These are phyloP conservation scores for Penicillium sp. DNA, from an alignment of 2,329 filamentous ascomycete species.

Conservation along the genomic window DNA sequence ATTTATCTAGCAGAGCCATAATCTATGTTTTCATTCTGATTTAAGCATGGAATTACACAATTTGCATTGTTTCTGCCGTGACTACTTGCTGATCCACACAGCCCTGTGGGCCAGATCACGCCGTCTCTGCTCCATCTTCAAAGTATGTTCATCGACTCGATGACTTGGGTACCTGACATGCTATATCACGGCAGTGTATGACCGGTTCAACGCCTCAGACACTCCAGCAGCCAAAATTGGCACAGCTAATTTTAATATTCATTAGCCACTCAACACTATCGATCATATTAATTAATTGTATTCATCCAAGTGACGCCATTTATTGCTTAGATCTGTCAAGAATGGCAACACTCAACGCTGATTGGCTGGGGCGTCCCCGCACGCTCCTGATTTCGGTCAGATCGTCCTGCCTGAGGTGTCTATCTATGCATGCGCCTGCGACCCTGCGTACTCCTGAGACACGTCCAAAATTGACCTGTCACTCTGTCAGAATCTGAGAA, in stretches of 20 bases:
- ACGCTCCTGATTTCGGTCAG: background rate
- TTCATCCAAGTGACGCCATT: background rate
- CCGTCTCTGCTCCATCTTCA: background rate
- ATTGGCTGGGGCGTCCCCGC: background rate
- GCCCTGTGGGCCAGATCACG: background rate
- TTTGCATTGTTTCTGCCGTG: background rate
- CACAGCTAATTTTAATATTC: no score
- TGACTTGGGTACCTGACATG: slow-evolving; percentile 7
- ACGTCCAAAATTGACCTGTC: no score
- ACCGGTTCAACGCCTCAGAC: background rate
- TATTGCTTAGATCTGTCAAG: background rate
- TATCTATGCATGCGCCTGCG: no score
- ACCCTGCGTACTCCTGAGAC: no score
- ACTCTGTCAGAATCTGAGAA: no score
- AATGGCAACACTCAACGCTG: background rate
- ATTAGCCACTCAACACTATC: no score
- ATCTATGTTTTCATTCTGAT: background rate
- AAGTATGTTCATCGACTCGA: background rate
- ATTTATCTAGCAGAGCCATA: no score
- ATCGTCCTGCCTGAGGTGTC: background rate
- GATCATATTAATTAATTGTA: no score
- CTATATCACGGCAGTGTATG: background rate
- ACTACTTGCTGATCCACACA: background rate
- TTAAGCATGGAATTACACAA: no score
- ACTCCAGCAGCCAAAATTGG: no score